phyloP scores from a whole-genome alignment of 2,329 filamentous ascomycete species.

The Meredithiella fracta region DNA sequence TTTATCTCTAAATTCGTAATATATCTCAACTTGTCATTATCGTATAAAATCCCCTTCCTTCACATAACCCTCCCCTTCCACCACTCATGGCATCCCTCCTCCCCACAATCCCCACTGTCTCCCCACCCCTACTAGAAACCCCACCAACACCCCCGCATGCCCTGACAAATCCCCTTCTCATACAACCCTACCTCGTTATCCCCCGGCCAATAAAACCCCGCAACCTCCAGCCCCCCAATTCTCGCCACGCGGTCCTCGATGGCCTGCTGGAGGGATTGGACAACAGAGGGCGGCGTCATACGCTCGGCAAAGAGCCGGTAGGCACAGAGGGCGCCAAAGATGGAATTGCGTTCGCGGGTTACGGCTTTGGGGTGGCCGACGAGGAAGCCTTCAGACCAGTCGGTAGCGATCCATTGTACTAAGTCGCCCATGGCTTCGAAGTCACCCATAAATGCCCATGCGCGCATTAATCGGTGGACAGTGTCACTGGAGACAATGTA shows the following conservation, averaged over 20 bases:
- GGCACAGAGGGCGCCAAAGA: conserved; percentile 25
- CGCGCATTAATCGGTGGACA: conserved; percentile 28
- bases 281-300: conserved; percentile 22
- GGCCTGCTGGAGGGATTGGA: conserved; percentile 21
- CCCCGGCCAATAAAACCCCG: conserved; percentile 25
- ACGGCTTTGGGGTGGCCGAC: conserved; percentile 3
- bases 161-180: conserved; percentile 10
- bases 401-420: conserved; percentile 40
- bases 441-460: conserved; percentile 45
- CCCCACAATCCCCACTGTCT: neutral
- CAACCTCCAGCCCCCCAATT: conserved; percentile 12
- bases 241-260: conserved; percentile 18
- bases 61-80: neutral
- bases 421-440: conserved; percentile 39
- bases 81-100: neutral
- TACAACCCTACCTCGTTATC: conserved; percentile 23
- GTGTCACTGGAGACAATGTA: conserved; percentile 4
- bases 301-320: conserved; percentile 34
- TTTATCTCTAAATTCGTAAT: too few species aligned
- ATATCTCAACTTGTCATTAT: neutral
- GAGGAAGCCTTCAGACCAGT: conserved; percentile 26
- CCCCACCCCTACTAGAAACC: conserved; percentile 3
- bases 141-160: conserved; percentile 7
- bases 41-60: neutral
- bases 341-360: conserved; percentile 21